Percentiles rank a stretch among this genome's conserved stretches.
These are phyloP conservation scores for Botrytis sinoallii DNA, from an alignment of 2,329 filamentous ascomycete genomes.

Conservation along the genomic window DNA sequence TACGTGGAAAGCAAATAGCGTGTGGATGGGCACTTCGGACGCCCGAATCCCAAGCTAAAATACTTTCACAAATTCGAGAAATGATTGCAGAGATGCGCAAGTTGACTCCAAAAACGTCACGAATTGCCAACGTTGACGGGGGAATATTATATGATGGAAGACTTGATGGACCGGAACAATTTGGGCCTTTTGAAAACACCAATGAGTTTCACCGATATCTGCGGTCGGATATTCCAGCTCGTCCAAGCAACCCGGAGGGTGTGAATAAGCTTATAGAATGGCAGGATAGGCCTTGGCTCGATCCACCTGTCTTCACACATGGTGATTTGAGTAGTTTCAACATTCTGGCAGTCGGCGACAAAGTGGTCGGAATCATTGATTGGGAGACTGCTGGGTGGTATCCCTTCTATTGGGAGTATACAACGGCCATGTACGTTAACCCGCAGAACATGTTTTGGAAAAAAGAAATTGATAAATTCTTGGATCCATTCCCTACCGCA, in stretches of 20 bases:
- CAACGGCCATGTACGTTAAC: conserved; percentile 34
- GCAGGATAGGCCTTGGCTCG: conserved; percentile 21
- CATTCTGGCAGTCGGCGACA: conserved; percentile 42
- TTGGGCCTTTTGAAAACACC: conserved; percentile 13
- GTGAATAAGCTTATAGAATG: conserved; percentile 24
- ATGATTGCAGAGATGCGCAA: conserved; percentile 24
- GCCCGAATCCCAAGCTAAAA: conserved; percentile 35
- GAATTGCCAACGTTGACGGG: conserved; percentile 5
- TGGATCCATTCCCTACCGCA: conserved; percentile 23
- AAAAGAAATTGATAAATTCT: not conserved
- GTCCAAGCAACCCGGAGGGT: conserved; percentile 10
- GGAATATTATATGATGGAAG: conserved; percentile 9
- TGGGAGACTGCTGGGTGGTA: conserved; percentile 44
- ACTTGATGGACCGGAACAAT: not conserved
- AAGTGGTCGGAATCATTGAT: conserved; percentile 43
- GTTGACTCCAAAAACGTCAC: not conserved
- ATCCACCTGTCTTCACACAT: conserved; percentile 39
- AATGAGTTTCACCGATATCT: conserved; percentile 31
- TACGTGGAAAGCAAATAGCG: conserved; percentile 38
- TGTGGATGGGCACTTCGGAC: conserved; percentile 20
- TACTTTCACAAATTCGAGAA: conserved; percentile 37
- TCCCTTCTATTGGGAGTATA: conserved; percentile 43
- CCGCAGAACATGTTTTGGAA: not conserved
- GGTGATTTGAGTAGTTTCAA: conserved; percentile 48
- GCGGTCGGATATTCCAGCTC: conserved; percentile 25